These are phyloP conservation scores for Aspergillus leporis DNA, from an alignment of 495 filamentous ascomycete species.

Conservation along the genomic window DNA sequence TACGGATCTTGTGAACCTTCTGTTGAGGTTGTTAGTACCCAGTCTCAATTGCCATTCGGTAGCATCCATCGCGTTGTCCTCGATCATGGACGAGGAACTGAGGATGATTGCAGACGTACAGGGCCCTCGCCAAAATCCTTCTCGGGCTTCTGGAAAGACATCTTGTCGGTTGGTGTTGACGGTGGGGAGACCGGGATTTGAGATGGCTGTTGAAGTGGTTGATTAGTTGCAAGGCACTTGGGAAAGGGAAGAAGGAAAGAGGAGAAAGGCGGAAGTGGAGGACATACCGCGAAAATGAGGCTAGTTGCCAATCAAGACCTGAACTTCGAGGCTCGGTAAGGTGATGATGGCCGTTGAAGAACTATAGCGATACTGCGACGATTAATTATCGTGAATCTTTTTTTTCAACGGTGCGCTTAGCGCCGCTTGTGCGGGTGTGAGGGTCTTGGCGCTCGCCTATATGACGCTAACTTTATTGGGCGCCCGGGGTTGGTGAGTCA, in stretches of 20 bases:
- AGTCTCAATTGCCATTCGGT: conserved; percentile 2
- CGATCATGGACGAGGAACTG: neutral
- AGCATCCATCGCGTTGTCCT: conserved; percentile 13
- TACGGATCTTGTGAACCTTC: conserved; percentile 98
- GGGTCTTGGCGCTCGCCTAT: conserved; percentile 51
- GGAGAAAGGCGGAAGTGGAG: neutral
- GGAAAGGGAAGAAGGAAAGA: neutral
- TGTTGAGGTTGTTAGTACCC: conserved; percentile 31
- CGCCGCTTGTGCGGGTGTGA: conserved; percentile 26
- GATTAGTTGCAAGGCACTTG: conserved; percentile 18
- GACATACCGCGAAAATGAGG: conserved; percentile 28
- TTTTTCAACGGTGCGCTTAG: conserved; percentile 15
- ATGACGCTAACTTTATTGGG: conserved; percentile 33
- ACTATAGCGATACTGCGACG: conserved; percentile 29
- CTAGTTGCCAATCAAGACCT: conserved; percentile 58
- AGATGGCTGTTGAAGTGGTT: conserved; percentile 15
- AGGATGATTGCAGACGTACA: conserved; percentile 44
- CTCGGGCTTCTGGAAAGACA: conserved; percentile 96
- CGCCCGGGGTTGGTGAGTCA: conserved; percentile 26
- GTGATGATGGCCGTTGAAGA: conserved; percentile 66
- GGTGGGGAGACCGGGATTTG: conserved; percentile 28
- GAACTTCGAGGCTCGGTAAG: conserved; percentile 72
- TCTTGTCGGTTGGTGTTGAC: conserved; percentile 50
- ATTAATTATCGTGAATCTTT: conserved; percentile 21
- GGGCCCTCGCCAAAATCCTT: conserved; percentile 91